Base-by-base conservation (phyloP, 2,329 filamentous ascomycete genomes). In the Apiospora arundinis region DNA sequence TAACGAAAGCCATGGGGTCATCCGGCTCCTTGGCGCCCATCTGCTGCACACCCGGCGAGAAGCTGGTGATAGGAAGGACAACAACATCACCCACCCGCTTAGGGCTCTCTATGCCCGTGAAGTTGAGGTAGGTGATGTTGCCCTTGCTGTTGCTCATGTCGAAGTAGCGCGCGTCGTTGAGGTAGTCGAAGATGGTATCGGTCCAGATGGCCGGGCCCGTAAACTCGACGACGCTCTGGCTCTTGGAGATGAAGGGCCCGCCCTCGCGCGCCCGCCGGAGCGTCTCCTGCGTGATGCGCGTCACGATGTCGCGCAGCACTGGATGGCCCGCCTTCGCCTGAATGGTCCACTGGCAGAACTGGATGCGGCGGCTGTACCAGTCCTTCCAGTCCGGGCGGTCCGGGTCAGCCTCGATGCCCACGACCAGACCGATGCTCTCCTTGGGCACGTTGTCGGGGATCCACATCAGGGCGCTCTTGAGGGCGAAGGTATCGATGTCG, bases 341-440 rank as follows among this genome's bases (percentile, higher is more conserved):
- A 74, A 99, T 98, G 1, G 96, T 99, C 96, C 96, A 99, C 82
- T 99, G 96, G 83, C 96, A 99, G 83, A 99, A 98, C 81, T 98
- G 96, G 73, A 99, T 95, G 74, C 95, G 90, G 72, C 96, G 92
- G 74, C 94, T 96, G 85, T 98, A 99, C 96, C 95, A 98, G 1
- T 97, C 86, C 46, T 90, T 88, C 96, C 96, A 99, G 81, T 99
- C 96, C 4, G 90, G 89, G 67, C 96, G 90, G 81, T 98, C 95
- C 0, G 96, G 95, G 79, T 99, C 96, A 5, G 96, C 96, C 84
- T 99, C 96, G 75, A 99, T 98, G 72, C 96, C 96, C 77, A 98
- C 88, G 49, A 99, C 92, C 74, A 99, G 87, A 12, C 96, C 96
- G 75, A 98, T 89, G 1, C 91, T 89, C 73, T 92, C 90, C 74